A percentile compares a stretch with the other conserved stretches of the same genome.
These are phyloP conservation scores for Cupressus sempervirens DNA, from an alignment of 75 land plant genomes.

Conservation along the genomic window DNA sequence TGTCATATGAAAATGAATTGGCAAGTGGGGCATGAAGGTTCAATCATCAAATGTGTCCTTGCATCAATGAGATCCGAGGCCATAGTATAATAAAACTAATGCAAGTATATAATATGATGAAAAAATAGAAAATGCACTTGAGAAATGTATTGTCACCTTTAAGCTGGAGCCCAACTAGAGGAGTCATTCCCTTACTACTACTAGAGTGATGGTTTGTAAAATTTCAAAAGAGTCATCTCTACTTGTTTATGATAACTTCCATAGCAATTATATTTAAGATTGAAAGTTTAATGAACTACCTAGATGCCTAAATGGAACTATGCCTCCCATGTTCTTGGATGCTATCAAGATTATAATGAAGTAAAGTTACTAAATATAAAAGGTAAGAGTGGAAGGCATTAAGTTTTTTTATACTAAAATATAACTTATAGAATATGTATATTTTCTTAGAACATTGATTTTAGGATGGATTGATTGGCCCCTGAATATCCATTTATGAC, in stretches of 20 bases:
- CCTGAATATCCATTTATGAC: slow-evolving; percentile 74
- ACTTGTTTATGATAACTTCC: too few relatives aligned
- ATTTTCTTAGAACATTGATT: slow-evolving; percentile 61
- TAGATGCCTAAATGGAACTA: slow-evolving; percentile 70
- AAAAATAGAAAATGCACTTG: not conserved
- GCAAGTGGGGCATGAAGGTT: too few relatives aligned
- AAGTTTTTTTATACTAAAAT: not conserved
- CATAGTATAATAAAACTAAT: too few relatives aligned
- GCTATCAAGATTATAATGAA: slow-evolving; percentile 23
- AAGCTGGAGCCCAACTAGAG: slow-evolving; percentile 63
- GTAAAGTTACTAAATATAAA: not conserved
- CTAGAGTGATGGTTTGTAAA: slow-evolving; percentile 55
- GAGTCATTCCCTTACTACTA: slow-evolving; percentile 64
- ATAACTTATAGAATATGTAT: slow-evolving; percentile 62
- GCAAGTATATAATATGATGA: not conserved
- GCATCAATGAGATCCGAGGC: too few relatives aligned
- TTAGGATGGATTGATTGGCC: slow-evolving; percentile 51
- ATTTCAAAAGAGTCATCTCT: not conserved
- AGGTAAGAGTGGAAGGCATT: not conserved
- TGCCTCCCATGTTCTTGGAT: slow-evolving; percentile 76
- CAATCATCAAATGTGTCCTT: too few relatives aligned
- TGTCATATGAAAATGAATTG: too few relatives aligned
- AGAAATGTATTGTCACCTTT: slow-evolving; percentile 28
- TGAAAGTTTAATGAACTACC: slow-evolving; percentile 17
- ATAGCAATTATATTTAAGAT: not conserved